Conservation (phyloP, 2,329 filamentous ascomycete species). For the Aureobasidium leucospermi region DNA sequence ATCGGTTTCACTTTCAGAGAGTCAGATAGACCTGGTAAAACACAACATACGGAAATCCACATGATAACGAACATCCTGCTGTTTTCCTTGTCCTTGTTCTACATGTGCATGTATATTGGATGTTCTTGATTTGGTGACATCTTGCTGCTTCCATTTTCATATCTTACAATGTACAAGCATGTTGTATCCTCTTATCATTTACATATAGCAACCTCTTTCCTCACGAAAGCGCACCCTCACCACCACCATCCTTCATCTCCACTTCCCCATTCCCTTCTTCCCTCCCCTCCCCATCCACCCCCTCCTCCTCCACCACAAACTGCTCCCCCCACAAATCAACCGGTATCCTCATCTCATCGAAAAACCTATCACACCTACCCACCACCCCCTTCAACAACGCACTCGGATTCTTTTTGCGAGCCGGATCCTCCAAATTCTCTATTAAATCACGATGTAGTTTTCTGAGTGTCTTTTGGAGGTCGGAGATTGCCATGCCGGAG, state of each 20-base stretch:
- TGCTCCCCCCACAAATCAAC: slow-evolving; percentile 16
- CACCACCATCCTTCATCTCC: not conserved
- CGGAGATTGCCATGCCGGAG: slow-evolving; percentile 40
- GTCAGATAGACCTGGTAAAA: slow-evolving; percentile 14
- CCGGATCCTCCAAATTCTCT: not conserved
- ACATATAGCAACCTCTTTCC: not conserved
- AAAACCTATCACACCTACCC: slow-evolving; percentile 24
- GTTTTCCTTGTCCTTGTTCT: not conserved
- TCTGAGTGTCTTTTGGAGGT: slow-evolving; percentile 37
- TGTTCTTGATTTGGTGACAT: not conserved
- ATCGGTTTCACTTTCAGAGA: slow-evolving; percentile 4
- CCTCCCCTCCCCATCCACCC: not conserved
- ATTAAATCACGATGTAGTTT: slow-evolving; percentile 7
- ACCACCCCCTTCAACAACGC: slow-evolving; percentile 21
- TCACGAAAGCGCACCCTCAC: not conserved
- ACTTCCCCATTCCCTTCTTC: not conserved
- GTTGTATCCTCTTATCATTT: no score
- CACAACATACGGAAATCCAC: slow-evolving; percentile 4
- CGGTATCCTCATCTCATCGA: slow-evolving; percentile 18
- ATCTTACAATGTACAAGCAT: not conserved
- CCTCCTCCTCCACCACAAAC: not conserved
- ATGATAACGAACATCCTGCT: slow-evolving; percentile 2
- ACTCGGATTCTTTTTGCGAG: not conserved
- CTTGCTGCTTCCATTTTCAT: not conserved
- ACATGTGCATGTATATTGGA: not conserved